These are phyloP conservation scores for Fraxinus floribunda DNA, from an alignment of 305 asterid species.

Conservation along the genomic window DNA sequence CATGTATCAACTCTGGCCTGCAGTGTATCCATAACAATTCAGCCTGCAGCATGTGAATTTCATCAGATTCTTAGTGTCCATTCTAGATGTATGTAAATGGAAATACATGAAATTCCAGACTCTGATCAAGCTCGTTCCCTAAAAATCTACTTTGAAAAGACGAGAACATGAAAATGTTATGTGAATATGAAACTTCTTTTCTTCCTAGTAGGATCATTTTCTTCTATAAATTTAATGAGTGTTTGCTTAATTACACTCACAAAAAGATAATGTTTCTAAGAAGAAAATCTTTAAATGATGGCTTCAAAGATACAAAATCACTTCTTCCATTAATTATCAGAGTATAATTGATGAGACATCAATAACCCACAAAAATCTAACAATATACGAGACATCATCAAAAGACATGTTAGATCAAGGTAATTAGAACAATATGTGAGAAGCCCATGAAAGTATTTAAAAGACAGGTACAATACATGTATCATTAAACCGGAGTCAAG, in stretches of 20 bases:
- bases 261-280: slow-evolving; percentile 1
- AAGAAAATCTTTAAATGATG: background rate
- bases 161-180: background rate
- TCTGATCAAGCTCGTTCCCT: background rate
- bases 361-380: slow-evolving; percentile 7
- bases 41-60: slow-evolving; percentile 55
- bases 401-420: background rate
- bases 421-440: background rate
- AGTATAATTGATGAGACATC: background rate
- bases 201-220: background rate
- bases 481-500: background rate
- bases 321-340: background rate
- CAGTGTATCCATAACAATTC: slow-evolving; percentile 58
- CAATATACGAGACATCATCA: slow-evolving; percentile 15
- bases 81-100: background rate
- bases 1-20: slow-evolving; percentile 46
- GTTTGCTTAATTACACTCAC: background rate
- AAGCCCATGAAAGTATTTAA: background rate
- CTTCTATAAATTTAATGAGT: background rate
- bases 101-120: background rate
- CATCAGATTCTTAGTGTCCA: slow-evolving; percentile 25
- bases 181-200: slow-evolving; percentile 4
- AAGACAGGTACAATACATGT: background rate
- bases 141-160: background rate
- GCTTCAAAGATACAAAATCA: background rate